Percentiles rank a stretch among this genome's conserved stretches.
Evolutionary conservation across 1,139 yeast species (phyloP).

Genomic region (Debaryomyces coudertii): DNA sequence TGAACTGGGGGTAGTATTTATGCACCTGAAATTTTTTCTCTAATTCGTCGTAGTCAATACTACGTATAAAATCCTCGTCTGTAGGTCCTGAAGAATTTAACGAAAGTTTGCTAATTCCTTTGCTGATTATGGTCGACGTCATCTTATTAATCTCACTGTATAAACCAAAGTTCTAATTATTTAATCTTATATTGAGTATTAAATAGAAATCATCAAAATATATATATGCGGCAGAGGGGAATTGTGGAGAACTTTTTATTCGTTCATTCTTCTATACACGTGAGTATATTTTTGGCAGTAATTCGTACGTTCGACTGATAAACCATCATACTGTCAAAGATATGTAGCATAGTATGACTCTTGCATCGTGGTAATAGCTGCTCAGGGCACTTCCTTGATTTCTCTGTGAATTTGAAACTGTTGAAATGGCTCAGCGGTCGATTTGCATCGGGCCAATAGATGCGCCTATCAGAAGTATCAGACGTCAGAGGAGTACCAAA

Average conservation of each 20-base stretch:
- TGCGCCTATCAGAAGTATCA: conserved; percentile 38
- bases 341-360: conserved; percentile 16
- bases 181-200: not conserved
- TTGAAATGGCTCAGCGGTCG: conserved; percentile 35
- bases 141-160: conserved; percentile 8
- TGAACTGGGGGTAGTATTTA: conserved; percentile 44
- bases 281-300: conserved; percentile 17
- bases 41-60: conserved; percentile 40
- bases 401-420: conserved; percentile 28
- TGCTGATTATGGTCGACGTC: conserved; percentile 17
- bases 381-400: conserved; percentile 18
- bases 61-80: conserved; percentile 25
- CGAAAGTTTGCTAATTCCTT: conserved; percentile 18
- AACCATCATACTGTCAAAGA: conserved; percentile 31
- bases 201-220: not conserved
- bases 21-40: conserved; percentile 39
- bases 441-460: conserved; percentile 44
- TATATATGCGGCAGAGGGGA: conserved; percentile 8
- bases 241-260: conserved; percentile 6
- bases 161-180: not conserved
- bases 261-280: not conserved
- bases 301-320: conserved; percentile 25
- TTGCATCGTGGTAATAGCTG: conserved; percentile 34
- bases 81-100: conserved; percentile 10
- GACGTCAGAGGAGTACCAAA: conserved; percentile 74